phyloP scores from a whole-genome alignment of 441 rosid species.

The Biscutella laevigata region DNA sequence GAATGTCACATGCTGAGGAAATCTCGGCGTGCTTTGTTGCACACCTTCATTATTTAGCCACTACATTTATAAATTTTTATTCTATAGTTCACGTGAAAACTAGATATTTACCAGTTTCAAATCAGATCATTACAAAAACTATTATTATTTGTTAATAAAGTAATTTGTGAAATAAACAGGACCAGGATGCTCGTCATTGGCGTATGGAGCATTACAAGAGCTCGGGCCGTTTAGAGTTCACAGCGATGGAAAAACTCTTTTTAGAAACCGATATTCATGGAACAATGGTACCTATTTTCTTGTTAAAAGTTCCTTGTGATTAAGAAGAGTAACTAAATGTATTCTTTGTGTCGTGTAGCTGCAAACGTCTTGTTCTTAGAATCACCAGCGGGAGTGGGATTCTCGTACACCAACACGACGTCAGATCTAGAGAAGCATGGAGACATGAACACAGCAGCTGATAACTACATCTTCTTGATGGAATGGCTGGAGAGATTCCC shows the following conservation, averaged over 20 bases:
- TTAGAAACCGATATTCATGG: slow-evolving; percentile 56
- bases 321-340: not conserved
- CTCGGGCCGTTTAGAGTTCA: slow-evolving; percentile 74
- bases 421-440: slow-evolving; percentile 43
- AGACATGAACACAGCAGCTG: slow-evolving; percentile 50
- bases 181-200: slow-evolving; percentile 87
- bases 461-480: slow-evolving; percentile 56
- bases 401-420: slow-evolving; percentile 68
- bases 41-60: slow-evolving; percentile 16
- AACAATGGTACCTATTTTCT: slow-evolving; percentile 23
- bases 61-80: not conserved
- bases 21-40: slow-evolving; percentile 23
- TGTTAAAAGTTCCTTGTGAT: not conserved
- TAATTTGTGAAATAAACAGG: slow-evolving; percentile 41
- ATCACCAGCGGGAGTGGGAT: slow-evolving; percentile 90
- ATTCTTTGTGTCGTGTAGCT: slow-evolving; percentile 23
- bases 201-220: slow-evolving; percentile 82
- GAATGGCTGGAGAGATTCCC: slow-evolving; percentile 84
- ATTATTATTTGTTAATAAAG: no score
- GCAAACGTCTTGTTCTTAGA: slow-evolving; percentile 77
- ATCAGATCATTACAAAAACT: no score
- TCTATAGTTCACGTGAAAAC: no score
- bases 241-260: slow-evolving; percentile 73
- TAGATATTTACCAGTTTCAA: no score
- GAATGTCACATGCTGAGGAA: slow-evolving; percentile 19